These are phyloP conservation scores for Sicyos edulis DNA, from an alignment of 306 rosid genomes.

Conservation along the genomic window DNA sequence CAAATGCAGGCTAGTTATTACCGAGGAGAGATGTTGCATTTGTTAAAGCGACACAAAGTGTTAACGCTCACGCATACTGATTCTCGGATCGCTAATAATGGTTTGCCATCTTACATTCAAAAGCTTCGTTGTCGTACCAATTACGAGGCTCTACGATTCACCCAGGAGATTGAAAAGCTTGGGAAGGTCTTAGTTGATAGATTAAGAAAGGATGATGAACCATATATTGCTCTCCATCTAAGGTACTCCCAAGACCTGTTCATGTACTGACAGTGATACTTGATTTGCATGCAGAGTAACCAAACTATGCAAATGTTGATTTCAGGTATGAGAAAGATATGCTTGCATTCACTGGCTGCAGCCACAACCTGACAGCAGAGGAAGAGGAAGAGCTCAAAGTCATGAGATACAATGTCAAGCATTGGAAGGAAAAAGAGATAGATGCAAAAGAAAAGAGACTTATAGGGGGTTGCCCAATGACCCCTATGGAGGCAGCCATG, in stretches of 20 bases:
- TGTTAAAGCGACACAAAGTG: constrained; percentile 62
- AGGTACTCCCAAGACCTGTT: constrained; percentile 38
- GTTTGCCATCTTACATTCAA: constrained; percentile 75
- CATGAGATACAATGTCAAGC: constrained; percentile 84
- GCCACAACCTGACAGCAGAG: constrained; percentile 65
- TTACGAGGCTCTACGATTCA: constrained; percentile 69
- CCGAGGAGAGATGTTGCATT: constrained; percentile 62
- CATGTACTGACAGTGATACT: not conserved
- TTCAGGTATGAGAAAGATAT: constrained; percentile 96
- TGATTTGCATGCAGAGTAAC: not conserved
- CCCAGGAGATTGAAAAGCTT: constrained; percentile 74
- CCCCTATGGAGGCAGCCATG: constrained; percentile 91
- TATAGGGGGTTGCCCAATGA: constrained; percentile 95
- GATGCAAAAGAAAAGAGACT: constrained; percentile 57
- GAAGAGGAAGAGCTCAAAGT: constrained; percentile 66
- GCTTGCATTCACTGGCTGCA: constrained; percentile 98
- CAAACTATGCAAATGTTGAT: constrained; percentile 13
- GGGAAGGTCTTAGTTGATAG: constrained; percentile 67
- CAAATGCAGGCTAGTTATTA: constrained; percentile 83
- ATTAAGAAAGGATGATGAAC: constrained; percentile 62
- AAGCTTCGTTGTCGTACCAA: constrained; percentile 84
- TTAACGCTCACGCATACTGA: constrained; percentile 79
- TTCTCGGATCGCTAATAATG: constrained; percentile 85
- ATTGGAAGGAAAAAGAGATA: constrained; percentile 97
- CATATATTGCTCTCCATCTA: constrained; percentile 81